Evolutionary conservation across 1,139 yeast genomes (phyloP).

Genomic region (Zygosaccharomyces sapae): DNA sequence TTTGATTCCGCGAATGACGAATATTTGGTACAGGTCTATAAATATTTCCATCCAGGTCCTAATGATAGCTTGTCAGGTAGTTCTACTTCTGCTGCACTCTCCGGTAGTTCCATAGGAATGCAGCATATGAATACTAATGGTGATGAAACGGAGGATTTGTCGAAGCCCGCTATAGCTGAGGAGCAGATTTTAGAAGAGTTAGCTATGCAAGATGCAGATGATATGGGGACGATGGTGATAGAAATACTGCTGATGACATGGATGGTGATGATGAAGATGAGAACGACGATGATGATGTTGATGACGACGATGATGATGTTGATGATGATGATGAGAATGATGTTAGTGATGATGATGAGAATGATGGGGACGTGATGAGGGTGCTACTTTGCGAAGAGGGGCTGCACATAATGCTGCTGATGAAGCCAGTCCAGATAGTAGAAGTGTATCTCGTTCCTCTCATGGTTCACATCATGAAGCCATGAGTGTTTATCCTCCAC

Average conservation of each 20-base stretch:
- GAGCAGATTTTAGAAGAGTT: conserved; percentile 1
- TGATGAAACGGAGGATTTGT: conserved; percentile 12
- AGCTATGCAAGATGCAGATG: conserved; percentile 8
- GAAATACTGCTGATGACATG: conserved; percentile 17
- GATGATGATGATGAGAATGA: conserved; percentile 22
- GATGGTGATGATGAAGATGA: too few species aligned
- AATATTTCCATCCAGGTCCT: conserved; percentile 31
- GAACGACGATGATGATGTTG: too few species aligned
- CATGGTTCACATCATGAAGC: conserved; percentile 9
- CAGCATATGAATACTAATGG: background rate
- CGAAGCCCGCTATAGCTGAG: conserved; percentile 1
- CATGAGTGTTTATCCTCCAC: conserved; percentile 16
- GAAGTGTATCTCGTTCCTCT: conserved; percentile 6
- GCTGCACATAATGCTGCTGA: conserved; percentile 5
- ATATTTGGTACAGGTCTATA: conserved; percentile 33
- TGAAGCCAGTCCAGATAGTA: conserved; percentile 5
- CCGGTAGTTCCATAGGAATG: conserved; percentile 5
- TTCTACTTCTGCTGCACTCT: conserved; percentile 4
- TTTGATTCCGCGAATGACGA: conserved; percentile 32
- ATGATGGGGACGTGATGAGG: conserved; percentile 9
- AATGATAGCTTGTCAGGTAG: conserved; percentile 8
- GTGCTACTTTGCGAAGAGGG: conserved; percentile 3
- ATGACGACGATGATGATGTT: too few species aligned
- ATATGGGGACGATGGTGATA: conserved; percentile 18
- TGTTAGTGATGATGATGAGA: conserved; percentile 15